Base-by-base conservation (phyloP, 1,284 basidiomycete genomes). In the Papiliotrema nemorosa region DNA sequence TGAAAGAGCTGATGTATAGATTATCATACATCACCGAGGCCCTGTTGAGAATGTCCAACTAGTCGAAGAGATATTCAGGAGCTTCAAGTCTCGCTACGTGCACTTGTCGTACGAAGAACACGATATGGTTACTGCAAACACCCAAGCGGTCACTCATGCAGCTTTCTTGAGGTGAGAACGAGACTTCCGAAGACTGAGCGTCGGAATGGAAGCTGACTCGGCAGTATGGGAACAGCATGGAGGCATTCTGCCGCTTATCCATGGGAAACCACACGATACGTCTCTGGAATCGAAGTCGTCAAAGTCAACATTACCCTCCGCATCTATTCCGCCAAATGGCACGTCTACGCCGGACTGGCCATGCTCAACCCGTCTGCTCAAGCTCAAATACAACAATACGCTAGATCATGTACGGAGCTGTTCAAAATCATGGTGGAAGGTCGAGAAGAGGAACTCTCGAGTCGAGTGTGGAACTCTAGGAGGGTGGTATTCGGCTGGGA, bases 221-320 rank as follows among this genome's bases (percentile, higher is more conserved):
- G 35, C 59, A 93, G 91, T 61, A 98, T 98, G 96, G 94, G 94
- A 14, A 94, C 90, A 2, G 94, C 94, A 0, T 98, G 96, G 94
- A 81, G 84, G 44, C 82, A 82, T 52, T 80, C 84, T 14, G 76
- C 80, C 14, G 79, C 81, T 21, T 98, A 97, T 70, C 96, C 96
- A 2, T 98, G 94, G 96, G 93, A 97, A 74, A 85, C 90, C 37
- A 77, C 78, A 9, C 84, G 87, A 50, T 97, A 97, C 75, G 89
- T 96, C 33, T 90, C 92, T n/a, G 96, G 96, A 0, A 94, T 98
- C 64, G 94, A 98, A 75, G 94, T 91, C 7, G 91, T 93, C 65
- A 98, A 98, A 76, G 93, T 97, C 64, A 98, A 98, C 79, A 88
- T 98, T 68, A 87, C 88, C 54, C 81, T 94, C 14, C 90, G 96